phyloP scores from a whole-genome alignment of 2,329 filamentous ascomycete genomes.

The Beauveria asiatica region DNA sequence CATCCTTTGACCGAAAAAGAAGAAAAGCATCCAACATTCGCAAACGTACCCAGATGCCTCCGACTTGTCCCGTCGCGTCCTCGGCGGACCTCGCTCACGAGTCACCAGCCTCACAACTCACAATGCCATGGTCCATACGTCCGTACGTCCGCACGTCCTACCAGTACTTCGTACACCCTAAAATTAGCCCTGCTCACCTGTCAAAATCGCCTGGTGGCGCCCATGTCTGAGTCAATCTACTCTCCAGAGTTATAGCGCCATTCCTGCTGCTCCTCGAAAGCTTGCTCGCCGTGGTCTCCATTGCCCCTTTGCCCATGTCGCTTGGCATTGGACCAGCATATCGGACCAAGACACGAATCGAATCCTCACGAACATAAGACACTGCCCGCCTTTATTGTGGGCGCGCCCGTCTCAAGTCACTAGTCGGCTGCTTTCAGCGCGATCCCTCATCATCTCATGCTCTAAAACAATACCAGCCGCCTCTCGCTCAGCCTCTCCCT shows the following conservation, averaged over 20 bases:
- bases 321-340: constrained; percentile 4
- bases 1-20: not conserved
- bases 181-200: constrained; percentile 4
- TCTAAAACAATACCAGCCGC: not conserved
- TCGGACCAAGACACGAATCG: constrained; percentile 8
- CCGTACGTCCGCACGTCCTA: no score
- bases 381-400: constrained; percentile 1
- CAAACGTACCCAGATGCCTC: not conserved
- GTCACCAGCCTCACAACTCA: no score
- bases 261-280: constrained; percentile 5
- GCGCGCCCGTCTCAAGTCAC: not conserved
- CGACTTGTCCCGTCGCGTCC: not conserved
- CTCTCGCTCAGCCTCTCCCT: not conserved
- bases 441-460: not conserved
- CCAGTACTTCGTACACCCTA: not conserved
- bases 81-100: not conserved
- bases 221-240: constrained; percentile 12
- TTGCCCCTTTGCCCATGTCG: not conserved
- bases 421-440: not conserved
- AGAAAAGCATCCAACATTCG: not conserved
- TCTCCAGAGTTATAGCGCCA: constrained; percentile 8
- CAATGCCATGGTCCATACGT: no score
- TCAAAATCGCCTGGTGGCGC: constrained; percentile 11
- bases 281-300: not conserved
- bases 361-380: not conserved